Evolutionary conservation across 1,284 basidiomycete species (phyloP), one percentile per base, ranked within the genome.

Genomic region (Cryptococcus sp.): DNA sequence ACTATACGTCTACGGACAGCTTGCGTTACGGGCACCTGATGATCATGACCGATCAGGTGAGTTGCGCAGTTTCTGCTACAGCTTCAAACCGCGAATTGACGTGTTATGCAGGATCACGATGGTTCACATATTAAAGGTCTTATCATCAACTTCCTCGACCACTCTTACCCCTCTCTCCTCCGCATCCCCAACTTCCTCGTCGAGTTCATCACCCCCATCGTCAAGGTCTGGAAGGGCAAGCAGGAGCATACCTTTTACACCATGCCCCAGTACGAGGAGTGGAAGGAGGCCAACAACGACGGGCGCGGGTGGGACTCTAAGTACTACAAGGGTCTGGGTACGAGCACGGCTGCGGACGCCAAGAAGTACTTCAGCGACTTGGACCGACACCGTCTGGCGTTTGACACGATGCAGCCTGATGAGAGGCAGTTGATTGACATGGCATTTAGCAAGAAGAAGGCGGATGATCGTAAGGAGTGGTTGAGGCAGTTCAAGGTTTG

Each of bases 361-460:
- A 87, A 91, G 55, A 87, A 89, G 65, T 99, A 98, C 79, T 99
- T 99, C 77, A 82, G 87, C 61, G 84, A 89, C 67, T 91, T 98
- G 84, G 82, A 83, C 70, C 94, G 88, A 72, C 96, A 98, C 75
- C 88, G 95, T 82, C 88, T 99, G 53, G 87, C 91, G 0, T 98
- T 99, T 78, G 84, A 89, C 1, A 80, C 86, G 1, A 87, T 86
- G 11, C 83, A 88, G 68, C 83, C 87, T 0, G 92, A 87, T 2
- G 96, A 98, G 67, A 85, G 85, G 53, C 86, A 87, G 4, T 82
- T 98, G 39, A 96, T 99, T 62, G 95, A 99, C 54, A 86, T 99
- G 61, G 96, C 96, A 0, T 99, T 99, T 82, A 98, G 91, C 81
- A 99, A 98, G 84, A 98, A 98, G 82, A 98, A 96, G 76, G 91